Conservation (phyloP, 2,329 filamentous ascomycete species). For the Fusarium nodosum region DNA sequence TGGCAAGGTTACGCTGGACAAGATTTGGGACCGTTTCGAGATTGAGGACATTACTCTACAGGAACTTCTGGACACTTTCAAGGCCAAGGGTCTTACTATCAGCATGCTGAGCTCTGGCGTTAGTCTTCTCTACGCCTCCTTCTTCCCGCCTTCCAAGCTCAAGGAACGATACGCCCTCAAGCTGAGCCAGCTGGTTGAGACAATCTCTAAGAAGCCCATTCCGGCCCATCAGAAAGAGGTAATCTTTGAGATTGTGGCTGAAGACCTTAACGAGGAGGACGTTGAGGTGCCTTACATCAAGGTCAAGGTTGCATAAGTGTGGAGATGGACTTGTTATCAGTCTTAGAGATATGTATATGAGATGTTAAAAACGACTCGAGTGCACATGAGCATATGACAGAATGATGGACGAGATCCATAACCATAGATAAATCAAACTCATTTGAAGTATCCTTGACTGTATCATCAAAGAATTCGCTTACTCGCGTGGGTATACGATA, state of each 20-base stretch:
- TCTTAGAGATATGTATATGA: conserved; percentile 29
- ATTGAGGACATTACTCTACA: conserved; percentile 85
- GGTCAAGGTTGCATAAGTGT: conserved; percentile 72
- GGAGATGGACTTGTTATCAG: background rate
- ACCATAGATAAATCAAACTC: conserved; percentile 44
- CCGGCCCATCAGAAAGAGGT: conserved; percentile 94
- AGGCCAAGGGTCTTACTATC: conserved; percentile 82
- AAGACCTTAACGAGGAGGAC: conserved; percentile 90
- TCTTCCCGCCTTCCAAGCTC: conserved; percentile 83
- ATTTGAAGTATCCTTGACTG: conserved; percentile 11
- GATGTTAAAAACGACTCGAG: conserved; percentile 29
- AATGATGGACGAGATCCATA: conserved; percentile 35
- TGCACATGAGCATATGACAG: conserved; percentile 34
- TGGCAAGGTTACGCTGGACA: conserved; percentile 88
- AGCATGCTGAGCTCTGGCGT: conserved; percentile 98
- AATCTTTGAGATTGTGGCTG: conserved; percentile 95
- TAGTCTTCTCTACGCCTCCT: conserved; percentile 92
- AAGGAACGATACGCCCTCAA: conserved; percentile 87
- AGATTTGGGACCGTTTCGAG: conserved; percentile 98
- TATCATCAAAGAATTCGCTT: background rate
- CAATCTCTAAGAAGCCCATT: conserved; percentile 91
- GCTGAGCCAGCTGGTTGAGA: conserved; percentile 88
- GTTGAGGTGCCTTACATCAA: conserved; percentile 98
- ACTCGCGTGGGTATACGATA: background rate
- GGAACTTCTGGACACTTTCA: conserved; percentile 86